phyloP scores from a whole-genome alignment of 345 rosid genomes.

The Luvunga scandens region DNA sequence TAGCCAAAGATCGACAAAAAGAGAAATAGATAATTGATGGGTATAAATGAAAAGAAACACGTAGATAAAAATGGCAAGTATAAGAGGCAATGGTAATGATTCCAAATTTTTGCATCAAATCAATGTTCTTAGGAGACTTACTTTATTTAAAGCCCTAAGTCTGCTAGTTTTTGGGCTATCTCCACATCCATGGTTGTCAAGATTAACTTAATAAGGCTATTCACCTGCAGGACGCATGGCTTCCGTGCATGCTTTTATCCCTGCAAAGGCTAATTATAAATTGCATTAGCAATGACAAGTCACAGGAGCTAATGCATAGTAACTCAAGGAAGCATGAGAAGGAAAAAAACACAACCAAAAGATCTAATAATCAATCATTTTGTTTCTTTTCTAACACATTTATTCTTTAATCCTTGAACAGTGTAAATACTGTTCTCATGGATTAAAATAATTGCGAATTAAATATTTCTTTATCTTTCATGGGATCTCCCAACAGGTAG shows the following conservation, averaged over 20 bases:
- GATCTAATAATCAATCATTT: not conserved
- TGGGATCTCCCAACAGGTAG: too few relatives aligned
- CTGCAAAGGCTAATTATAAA: slow-evolving; percentile 31
- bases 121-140: too few relatives aligned
- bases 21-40: too few relatives aligned
- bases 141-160: too few relatives aligned
- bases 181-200: slow-evolving; percentile 51
- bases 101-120: too few relatives aligned
- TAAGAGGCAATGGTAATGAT: too few relatives aligned
- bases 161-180: too few relatives aligned
- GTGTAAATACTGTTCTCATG: not conserved
- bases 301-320: not conserved
- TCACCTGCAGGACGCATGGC: slow-evolving; percentile 47
- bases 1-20: too few relatives aligned
- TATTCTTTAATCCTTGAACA: not conserved
- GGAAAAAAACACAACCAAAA: not conserved
- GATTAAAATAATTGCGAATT: not conserved
- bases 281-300: not conserved
- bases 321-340: not conserved
- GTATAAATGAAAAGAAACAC: too few relatives aligned
- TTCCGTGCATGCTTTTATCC: slow-evolving; percentile 75
- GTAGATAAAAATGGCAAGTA: too few relatives aligned
- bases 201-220: slow-evolving; percentile 64
- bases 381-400: too few relatives aligned
- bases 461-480: not conserved